These are phyloP conservation scores for Pseudisothecium myosuroides DNA, from an alignment of 225 moss, liverwort and hornwort genomes.

Conservation along the genomic window DNA sequence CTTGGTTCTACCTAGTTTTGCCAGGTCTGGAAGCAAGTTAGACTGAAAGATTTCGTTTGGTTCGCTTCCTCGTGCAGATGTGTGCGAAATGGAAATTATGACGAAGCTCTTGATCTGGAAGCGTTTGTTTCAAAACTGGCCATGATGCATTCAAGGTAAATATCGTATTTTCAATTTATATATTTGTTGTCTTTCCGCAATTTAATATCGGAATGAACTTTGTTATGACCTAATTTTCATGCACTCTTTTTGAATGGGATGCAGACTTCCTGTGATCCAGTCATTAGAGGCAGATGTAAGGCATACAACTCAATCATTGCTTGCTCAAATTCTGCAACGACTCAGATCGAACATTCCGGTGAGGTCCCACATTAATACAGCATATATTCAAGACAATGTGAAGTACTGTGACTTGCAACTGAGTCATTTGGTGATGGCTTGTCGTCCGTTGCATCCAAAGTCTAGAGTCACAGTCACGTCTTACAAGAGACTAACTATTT, in stretches of 20 bases:
- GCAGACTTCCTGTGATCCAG: conserved; percentile 88
- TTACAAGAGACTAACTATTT: background rate
- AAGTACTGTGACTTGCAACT: background rate
- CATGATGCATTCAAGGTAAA: conserved; percentile 83
- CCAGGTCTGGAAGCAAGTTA: background rate
- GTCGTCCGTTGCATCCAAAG: background rate
- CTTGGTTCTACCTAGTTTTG: background rate
- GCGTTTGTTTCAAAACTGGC: conserved; percentile 89
- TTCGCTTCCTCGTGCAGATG: conserved; percentile 42
- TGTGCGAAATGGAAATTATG: conserved; percentile 98
- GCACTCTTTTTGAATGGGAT: background rate
- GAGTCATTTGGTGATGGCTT: background rate
- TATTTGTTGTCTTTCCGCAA: background rate
- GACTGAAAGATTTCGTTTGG: background rate
- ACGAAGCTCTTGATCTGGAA: conserved; percentile 99
- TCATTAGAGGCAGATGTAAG: conserved; percentile 79
- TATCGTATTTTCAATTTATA: background rate
- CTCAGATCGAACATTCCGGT: conserved; percentile 96
- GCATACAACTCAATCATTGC: conserved; percentile 77
- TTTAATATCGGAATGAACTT: background rate
- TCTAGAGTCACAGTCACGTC: background rate
- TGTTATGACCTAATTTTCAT: background rate
- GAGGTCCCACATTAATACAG: background rate
- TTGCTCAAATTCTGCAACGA: conserved; percentile 84
- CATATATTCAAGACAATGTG: background rate